A percentile compares a stretch with the other conserved stretches of the same genome.
phyloP scores from a whole-genome alignment of 2,329 filamentous ascomycete genomes.

The Penicillium janthinellum region DNA sequence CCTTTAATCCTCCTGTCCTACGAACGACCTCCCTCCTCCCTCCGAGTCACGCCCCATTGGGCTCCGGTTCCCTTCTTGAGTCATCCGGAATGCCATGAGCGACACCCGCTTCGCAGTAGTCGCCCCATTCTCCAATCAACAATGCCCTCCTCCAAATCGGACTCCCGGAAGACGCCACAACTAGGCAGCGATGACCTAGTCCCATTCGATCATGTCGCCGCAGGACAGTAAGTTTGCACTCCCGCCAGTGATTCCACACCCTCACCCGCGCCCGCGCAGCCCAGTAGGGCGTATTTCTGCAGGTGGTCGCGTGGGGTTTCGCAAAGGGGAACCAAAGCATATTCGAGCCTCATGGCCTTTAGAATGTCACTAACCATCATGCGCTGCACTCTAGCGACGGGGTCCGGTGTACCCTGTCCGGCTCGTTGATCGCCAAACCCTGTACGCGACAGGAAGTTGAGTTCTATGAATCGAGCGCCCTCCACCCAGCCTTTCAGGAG shows the following conservation, averaged over 20 bases:
- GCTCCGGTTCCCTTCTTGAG: conserved; percentile 4
- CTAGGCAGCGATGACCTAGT: conserved; percentile 45
- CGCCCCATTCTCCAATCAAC: conserved; percentile 13
- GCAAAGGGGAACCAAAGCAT: not conserved
- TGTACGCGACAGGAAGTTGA: conserved; percentile 82
- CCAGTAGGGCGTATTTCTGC: not conserved
- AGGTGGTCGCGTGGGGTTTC: not conserved
- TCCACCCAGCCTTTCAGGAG: conserved; percentile 72
- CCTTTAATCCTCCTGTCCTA: not conserved
- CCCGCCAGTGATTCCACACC: conserved; percentile 3
- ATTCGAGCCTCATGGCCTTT: not conserved
- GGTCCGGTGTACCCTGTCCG: conserved; percentile 79
- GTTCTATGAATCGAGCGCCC: conserved; percentile 78
- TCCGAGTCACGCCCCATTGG: not conserved
- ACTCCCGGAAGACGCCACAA: conserved; percentile 36
- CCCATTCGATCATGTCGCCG: conserved; percentile 49
- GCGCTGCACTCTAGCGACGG: conserved; percentile 67
- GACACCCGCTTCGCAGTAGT: not conserved
- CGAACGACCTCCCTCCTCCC: not conserved
- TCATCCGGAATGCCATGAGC: conserved; percentile 18
- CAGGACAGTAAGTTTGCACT: conserved; percentile 51
- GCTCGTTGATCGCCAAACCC: conserved; percentile 89
- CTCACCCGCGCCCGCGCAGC: conserved; percentile 5
- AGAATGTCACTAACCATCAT: conserved; percentile 2
- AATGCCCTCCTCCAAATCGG: conserved; percentile 39